Percentiles rank a stretch among this genome's conserved stretches.
Conservation (phyloP, 1,284 basidiomycete species). For the Tausonia pullulans region DNA sequence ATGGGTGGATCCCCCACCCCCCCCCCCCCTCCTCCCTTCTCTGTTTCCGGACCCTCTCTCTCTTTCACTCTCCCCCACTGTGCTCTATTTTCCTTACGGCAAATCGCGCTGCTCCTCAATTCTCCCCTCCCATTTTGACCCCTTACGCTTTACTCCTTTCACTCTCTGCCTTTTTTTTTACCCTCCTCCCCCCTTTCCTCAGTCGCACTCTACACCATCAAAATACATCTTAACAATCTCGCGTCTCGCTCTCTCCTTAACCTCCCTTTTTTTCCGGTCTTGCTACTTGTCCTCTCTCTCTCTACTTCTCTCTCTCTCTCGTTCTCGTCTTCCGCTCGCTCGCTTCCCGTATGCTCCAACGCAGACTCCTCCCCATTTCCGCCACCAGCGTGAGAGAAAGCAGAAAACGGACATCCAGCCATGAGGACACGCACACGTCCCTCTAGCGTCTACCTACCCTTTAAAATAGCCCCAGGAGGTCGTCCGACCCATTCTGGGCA, state of each 20-base stretch:
- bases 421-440: too few relatives aligned
- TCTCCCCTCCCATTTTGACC: background rate
- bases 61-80: background rate
- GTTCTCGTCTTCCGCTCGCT: background rate
- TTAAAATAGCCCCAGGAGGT: constrained; percentile 12
- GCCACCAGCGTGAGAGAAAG: too few relatives aligned
- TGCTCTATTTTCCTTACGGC: too few relatives aligned
- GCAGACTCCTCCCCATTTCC: too few relatives aligned
- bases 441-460: background rate
- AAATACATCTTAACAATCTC: too few relatives aligned
- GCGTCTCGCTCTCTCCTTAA: background rate
- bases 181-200: background rate
- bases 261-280: background rate
- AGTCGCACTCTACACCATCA: too few relatives aligned
- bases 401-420: too few relatives aligned
- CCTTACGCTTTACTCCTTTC: background rate
- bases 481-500: background rate
- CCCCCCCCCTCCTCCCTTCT: background rate
- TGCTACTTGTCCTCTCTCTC: background rate
- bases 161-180: background rate
- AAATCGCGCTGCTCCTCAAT: background rate
- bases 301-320: background rate
- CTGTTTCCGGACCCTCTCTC: background rate
- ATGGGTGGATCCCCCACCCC: background rate
- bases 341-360: background rate